Conservation (phyloP, 2,329 filamentous ascomycete genomes). For the Teratosphaeria viscida region DNA sequence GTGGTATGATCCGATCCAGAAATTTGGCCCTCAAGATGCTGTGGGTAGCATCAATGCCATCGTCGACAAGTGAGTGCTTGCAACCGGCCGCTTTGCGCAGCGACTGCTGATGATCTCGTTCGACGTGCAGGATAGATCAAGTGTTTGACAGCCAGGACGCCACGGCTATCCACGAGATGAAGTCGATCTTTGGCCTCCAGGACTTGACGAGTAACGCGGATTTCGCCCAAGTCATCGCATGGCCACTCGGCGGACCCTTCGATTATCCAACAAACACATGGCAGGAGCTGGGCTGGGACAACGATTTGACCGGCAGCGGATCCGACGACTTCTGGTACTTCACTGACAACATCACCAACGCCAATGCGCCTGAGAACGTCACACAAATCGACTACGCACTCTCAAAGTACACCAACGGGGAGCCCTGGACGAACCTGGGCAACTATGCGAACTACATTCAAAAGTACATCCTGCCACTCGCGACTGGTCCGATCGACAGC, state of each 20-base stretch:
- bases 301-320: conserved; percentile 22
- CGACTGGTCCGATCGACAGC: conserved; percentile 31
- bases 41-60: conserved; percentile 45
- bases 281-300: conserved; percentile 45
- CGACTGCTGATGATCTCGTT: not conserved
- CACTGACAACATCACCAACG: conserved; percentile 42
- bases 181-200: conserved; percentile 43
- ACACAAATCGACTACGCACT: conserved; percentile 37
- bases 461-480: conserved; percentile 34
- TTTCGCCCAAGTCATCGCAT: conserved; percentile 40
- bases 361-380: conserved; percentile 34
- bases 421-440: conserved; percentile 42
- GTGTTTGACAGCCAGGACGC: conserved; percentile 35
- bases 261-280: conserved; percentile 42
- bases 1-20: conserved; percentile 49
- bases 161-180: conserved; percentile 36
- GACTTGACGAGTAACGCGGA: conserved; percentile 41
- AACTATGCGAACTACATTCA: conserved; percentile 45
- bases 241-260: conserved; percentile 22
- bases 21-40: conserved; percentile 51
- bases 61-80: conserved; percentile 37
- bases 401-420: conserved; percentile 39
- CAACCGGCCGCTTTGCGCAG: not conserved
- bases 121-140: conserved; percentile 31
- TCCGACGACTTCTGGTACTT: conserved; percentile 42